Evolutionary conservation across 176 grass and related monocot species (phyloP).

Genomic region (Eragrostis curvula): DNA sequence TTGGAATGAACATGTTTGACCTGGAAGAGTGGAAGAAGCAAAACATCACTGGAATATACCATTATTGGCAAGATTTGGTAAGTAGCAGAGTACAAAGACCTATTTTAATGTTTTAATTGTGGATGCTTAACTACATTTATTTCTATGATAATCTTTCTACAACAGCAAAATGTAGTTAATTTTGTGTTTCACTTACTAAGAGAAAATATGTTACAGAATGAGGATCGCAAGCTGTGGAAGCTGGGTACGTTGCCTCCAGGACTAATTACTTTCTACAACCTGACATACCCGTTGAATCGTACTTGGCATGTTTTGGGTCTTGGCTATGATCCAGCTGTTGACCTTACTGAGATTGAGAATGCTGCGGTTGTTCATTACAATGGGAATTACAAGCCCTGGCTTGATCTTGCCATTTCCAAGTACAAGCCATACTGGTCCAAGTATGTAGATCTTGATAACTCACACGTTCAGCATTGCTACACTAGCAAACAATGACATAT

Average conservation of each 20-base stretch:
- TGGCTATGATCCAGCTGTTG: conserved; percentile 94
- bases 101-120: conserved; percentile 34
- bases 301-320: conserved; percentile 96
- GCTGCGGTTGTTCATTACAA: conserved; percentile 93
- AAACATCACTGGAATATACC: conserved; percentile 99
- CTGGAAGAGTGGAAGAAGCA: conserved; percentile 85
- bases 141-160: background rate
- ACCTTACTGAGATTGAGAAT: conserved; percentile 68
- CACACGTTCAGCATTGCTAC: conserved; percentile 68
- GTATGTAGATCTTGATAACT: conserved; percentile 71
- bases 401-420: conserved; percentile 93
- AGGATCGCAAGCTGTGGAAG: conserved; percentile 94
- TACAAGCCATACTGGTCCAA: conserved; percentile 96
- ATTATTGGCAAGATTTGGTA: conserved; percentile 97
- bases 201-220: conserved; percentile 61
- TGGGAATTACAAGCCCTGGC: conserved; percentile 97
- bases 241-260: conserved; percentile 86
- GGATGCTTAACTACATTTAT: conserved; percentile 26
- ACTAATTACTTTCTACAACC: conserved; percentile 97
- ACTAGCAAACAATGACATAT: conserved; percentile 49
- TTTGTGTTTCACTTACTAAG: conserved; percentile 35
- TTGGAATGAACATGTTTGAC: conserved; percentile 99
- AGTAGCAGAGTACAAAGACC: conserved; percentile 41
- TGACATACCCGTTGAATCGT: conserved; percentile 81
- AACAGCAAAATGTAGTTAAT: conserved; percentile 4